Base-by-base conservation (phyloP, 192 early-diverging fungal species). In the Linnemannia schmuckeri region DNA sequence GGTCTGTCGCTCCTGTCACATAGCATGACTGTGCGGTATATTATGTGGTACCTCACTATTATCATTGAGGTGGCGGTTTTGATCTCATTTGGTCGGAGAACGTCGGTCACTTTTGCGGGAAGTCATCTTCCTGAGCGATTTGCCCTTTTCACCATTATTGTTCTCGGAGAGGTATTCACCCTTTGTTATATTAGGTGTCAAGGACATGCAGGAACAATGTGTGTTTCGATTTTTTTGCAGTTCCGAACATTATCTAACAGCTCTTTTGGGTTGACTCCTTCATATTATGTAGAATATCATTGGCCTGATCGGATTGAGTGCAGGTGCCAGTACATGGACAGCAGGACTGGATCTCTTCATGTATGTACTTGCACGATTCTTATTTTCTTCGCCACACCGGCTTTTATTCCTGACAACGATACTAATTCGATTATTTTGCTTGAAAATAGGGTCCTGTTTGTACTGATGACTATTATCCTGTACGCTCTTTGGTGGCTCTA, bases 401-500 rank as follows among this genome's bases (percentile, higher is more conserved):
- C 54, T 7, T 61, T 30, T 15, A 10, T 15, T 37, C 22, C 22
- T 3, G 61, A 42, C 5, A 33, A 30, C 12, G 8, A 38, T 77
- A 70, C 37, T 27, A 38, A 49, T 35, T 37, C 20, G 35, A 18
- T 40, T 37, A 22, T 61, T 38, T 9, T 79, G 41, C 8, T 18
- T 17, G 0, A 9, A n/a, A 33, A 24, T 38, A 82, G 81, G 70
- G 7, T 83, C n/a, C 22, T 83, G 46, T 84, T 84, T 63, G 35
- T 84, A 0, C 33, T 84, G 13, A 71, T 54, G 9, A 79, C 77
- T 0, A 73, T 90, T 15, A 89, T 90, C 52, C 84, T 91, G 33
- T 91, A 90, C 72, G 78, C 72, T 5, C 87, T 87, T n/a, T 91
- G 89, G 85, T 91, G 89, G 77, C 83, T 91, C 74, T 91, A 90